Evolutionary conservation across 345 rosid genomes (phyloP).

Genomic region (Eucalyptus sp.): DNA sequence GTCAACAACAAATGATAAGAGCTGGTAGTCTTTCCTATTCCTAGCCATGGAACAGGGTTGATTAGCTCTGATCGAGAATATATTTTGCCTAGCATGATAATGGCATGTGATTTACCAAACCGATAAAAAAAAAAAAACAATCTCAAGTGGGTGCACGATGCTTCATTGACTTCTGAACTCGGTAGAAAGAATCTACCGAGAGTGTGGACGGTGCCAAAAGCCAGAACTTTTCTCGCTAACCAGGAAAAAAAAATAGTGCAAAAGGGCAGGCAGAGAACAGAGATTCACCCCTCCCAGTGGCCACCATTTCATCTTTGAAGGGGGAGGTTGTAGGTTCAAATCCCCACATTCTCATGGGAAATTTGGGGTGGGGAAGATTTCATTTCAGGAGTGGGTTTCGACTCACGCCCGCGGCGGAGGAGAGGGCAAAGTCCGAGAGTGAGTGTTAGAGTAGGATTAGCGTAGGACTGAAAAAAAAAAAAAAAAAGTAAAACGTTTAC

Average conservation of each 20-base stretch:
- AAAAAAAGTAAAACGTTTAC: not conserved
- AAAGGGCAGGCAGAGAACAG: not conserved
- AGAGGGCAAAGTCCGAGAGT: too few species aligned
- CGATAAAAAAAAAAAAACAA: too few species aligned
- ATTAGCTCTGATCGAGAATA: not conserved
- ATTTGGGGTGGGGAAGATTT: too few species aligned
- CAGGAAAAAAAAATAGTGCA: not conserved
- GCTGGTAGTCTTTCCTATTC: not conserved
- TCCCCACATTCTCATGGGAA: too few species aligned
- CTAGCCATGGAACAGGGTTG: too few species aligned
- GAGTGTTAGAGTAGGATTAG: too few species aligned
- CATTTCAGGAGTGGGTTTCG: too few species aligned
- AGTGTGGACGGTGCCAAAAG: not conserved
- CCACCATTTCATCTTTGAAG: too few species aligned
- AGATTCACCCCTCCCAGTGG: not conserved
- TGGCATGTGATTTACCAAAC: not conserved
- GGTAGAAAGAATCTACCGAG: not conserved
- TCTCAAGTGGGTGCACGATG: not conserved
- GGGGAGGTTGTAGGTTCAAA: too few species aligned
- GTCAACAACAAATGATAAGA: not conserved
- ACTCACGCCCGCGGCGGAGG: too few species aligned
- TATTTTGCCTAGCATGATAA: not conserved
- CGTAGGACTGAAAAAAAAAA: too few species aligned
- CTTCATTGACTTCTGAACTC: not conserved
- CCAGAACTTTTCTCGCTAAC: not conserved